phyloP scores from a whole-genome alignment of 2,329 filamentous ascomycete genomes.

The Colletotrichum costaricense region DNA sequence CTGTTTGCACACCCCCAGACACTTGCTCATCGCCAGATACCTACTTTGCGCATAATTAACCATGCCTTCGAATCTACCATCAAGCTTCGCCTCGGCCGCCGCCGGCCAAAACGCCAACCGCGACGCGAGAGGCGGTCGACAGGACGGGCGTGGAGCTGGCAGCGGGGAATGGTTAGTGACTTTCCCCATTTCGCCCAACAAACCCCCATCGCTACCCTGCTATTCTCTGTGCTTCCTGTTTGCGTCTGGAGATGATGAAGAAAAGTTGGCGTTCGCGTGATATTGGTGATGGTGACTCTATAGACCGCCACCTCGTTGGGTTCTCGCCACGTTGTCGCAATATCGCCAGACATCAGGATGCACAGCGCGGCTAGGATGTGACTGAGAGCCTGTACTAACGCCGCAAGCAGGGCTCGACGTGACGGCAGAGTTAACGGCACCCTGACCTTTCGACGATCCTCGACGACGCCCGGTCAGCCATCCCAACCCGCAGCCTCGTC shows the following conservation, averaged over 20 bases:
- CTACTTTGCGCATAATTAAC: conserved; percentile 39
- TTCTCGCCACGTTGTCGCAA: conserved; percentile 19
- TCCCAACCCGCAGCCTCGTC: conserved; percentile 50
- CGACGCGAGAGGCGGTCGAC: conserved; percentile 69
- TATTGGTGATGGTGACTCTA: not conserved
- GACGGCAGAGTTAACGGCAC: conserved; percentile 71
- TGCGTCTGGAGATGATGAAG: not conserved
- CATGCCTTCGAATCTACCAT: conserved; percentile 81
- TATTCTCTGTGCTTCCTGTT: not conserved
- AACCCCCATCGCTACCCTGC: not conserved
- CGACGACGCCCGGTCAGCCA: conserved; percentile 63
- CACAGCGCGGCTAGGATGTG: not conserved
- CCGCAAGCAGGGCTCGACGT: conserved; percentile 63
- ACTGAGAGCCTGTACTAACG: not conserved
- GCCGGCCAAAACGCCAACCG: conserved; percentile 77
- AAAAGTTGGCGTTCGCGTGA: not conserved
- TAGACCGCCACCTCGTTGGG: not conserved
- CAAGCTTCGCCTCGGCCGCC: conserved; percentile 86
- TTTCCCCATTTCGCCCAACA: not conserved
- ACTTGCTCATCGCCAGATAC: conserved; percentile 9
- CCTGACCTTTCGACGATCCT: conserved; percentile 72
- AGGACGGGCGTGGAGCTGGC: conserved; percentile 64
- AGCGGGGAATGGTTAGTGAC: conserved; percentile 79
- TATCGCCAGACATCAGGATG: not conserved
- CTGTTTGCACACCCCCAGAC: conserved; percentile 14